Conservation (phyloP, 306 rosid species). For the Cucumis sativus region DNA sequence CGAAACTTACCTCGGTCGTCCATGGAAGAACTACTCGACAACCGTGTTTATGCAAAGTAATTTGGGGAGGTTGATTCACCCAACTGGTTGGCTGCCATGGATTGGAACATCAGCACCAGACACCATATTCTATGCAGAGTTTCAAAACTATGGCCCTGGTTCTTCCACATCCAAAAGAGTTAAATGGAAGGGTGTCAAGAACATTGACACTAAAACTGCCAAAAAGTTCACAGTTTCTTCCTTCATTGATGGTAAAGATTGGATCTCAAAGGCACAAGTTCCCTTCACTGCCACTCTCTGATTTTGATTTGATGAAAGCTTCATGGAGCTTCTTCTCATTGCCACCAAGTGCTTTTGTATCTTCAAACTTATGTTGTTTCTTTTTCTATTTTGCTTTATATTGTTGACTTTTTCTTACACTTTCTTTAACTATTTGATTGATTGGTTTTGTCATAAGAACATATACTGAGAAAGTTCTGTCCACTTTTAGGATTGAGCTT, state of each 20-base stretch:
- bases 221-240: constrained; percentile 30
- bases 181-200: constrained; percentile 60
- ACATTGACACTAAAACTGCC: constrained; percentile 25
- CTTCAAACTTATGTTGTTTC: not conserved
- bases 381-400: not conserved
- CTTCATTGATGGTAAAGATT: constrained; percentile 36
- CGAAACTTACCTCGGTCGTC: constrained; percentile 64
- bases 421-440: constrained; percentile 4
- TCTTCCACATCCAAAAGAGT: constrained; percentile 48
- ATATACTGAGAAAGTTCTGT: not conserved
- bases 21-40: constrained; percentile 82
- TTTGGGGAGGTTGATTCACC: constrained; percentile 29
- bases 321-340: not conserved
- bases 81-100: constrained; percentile 90
- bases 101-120: constrained; percentile 54
- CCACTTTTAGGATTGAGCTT: not conserved
- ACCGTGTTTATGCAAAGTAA: constrained; percentile 36
- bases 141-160: constrained; percentile 50
- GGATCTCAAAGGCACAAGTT: constrained; percentile 35
- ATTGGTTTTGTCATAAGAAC: not conserved
- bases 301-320: not conserved
- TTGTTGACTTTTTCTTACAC: not conserved
- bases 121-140: constrained; percentile 62
- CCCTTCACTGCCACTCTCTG: constrained; percentile 26
- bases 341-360: not conserved